Evolutionary conservation across 176 grass and related monocot species (phyloP).

Genomic region (Typha latifolia): DNA sequence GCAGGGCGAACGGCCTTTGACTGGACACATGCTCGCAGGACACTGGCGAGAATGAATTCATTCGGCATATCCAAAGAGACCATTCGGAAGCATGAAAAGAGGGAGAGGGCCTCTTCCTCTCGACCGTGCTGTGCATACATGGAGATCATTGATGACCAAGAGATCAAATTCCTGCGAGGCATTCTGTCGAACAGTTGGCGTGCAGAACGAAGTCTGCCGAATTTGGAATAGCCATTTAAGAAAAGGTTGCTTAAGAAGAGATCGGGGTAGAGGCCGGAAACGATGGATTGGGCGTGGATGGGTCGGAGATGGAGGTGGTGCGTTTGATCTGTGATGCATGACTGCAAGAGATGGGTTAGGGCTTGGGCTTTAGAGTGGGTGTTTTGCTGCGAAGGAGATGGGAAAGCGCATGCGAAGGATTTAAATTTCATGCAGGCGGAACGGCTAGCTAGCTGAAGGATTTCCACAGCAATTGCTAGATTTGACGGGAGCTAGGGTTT

Average conservation of each 20-base stretch:
- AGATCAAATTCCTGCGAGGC: constrained; percentile 36
- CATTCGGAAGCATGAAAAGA: constrained; percentile 30
- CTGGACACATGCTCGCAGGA: constrained; percentile 47
- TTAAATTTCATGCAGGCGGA: not conserved
- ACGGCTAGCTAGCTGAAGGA: not conserved
- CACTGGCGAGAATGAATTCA: constrained; percentile 58
- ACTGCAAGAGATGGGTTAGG: constrained; percentile 36
- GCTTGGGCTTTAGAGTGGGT: not conserved
- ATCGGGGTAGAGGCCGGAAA: not conserved
- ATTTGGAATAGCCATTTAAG: constrained; percentile 44
- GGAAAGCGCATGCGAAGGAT: constrained; percentile 19
- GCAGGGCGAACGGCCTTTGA: constrained; percentile 17
- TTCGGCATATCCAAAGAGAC: constrained; percentile 24
- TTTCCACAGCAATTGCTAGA: too few species aligned
- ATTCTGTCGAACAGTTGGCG: constrained; percentile 51
- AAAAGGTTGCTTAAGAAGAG: constrained; percentile 45
- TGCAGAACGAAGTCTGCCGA: constrained; percentile 19
- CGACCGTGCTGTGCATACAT: constrained; percentile 41
- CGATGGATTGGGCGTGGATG: constrained; percentile 32
- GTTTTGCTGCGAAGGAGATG: not conserved
- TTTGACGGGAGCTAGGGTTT: not conserved
- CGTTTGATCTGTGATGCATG: constrained; percentile 37
- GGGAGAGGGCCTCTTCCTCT: constrained; percentile 14
- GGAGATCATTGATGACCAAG: constrained; percentile 71
- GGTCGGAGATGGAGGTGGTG: constrained; percentile 24